Conservation (phyloP, 2,329 filamentous ascomycete genomes). For the Fusarium buharicum region DNA sequence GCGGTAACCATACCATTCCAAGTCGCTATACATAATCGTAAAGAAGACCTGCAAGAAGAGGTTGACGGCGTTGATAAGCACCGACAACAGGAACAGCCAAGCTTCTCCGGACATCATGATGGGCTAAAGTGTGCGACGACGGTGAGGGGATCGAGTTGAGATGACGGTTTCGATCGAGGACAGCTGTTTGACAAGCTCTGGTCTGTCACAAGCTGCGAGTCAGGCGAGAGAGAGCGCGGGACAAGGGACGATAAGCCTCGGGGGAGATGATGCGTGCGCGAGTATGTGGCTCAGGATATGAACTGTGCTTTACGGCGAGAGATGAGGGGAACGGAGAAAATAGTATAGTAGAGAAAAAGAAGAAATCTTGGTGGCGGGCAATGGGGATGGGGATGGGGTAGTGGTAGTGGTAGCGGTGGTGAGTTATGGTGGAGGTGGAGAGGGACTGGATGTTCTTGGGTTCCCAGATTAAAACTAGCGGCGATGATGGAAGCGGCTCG, state of each 20-base stretch:
- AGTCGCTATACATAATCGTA: conserved; percentile 99
- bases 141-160: conserved; percentile 21
- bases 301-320: conserved; percentile 29
- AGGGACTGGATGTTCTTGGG: conserved; percentile 31
- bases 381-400: too few species aligned
- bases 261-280: conserved; percentile 19
- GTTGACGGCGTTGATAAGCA: conserved; percentile 99
- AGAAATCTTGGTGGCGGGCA: conserved; percentile 44
- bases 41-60: conserved; percentile 99
- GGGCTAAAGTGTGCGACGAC: conserved; percentile 34
- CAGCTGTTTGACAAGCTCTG: conserved; percentile 46
- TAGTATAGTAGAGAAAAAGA: conserved; percentile 23
- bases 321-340: conserved; percentile 14
- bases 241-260: conserved; percentile 33
- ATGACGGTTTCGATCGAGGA: conserved; percentile 36
- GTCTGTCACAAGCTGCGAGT: conserved; percentile 37
- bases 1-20: conserved; percentile 84
- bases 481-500: conserved; percentile 44
- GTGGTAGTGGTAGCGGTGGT: conserved; percentile 38
- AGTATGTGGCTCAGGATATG: conserved; percentile 4
- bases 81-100: conserved; percentile 97
- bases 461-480: conserved; percentile 38
- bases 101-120: conserved; percentile 90
- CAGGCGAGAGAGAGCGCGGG: conserved; percentile 20
- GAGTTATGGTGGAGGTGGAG: conserved; percentile 44